phyloP scores from a whole-genome alignment of 2,329 filamentous ascomycete species.

The Tolypocladium endophyticum region DNA sequence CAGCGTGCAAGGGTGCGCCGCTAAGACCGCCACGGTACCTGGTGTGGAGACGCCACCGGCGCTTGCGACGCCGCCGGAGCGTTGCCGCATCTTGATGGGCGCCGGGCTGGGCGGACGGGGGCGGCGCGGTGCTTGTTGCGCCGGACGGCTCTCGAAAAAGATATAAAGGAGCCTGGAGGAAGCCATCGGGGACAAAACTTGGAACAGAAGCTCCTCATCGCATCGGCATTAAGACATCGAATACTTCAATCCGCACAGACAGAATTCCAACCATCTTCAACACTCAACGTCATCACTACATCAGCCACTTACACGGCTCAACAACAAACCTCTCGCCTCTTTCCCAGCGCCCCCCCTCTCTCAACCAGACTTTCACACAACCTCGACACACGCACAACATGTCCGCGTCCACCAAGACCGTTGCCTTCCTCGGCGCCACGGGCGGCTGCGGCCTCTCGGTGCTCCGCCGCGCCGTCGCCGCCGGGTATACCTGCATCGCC shows the following conservation, averaged over 20 bases:
- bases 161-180: neutral
- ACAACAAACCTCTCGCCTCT: neutral
- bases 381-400: neutral
- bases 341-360: neutral
- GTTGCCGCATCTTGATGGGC: neutral
- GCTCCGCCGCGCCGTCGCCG: conserved; percentile 23
- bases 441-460: conserved; percentile 27
- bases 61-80: neutral
- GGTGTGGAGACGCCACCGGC: neutral
- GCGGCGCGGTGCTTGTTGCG: neutral
- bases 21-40: neutral
- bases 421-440: conserved; percentile 30
- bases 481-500: conserved; percentile 27
- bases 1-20: accelerated
- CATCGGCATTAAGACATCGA: neutral
- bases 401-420: conserved; percentile 10
- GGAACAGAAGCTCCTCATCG: neutral
- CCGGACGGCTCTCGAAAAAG: neutral
- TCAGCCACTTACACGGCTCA: neutral
- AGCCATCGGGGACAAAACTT: neutral
- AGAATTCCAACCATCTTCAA: neutral
- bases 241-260: neutral
- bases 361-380: neutral
- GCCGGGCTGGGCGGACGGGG: neutral
- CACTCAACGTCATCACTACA: neutral